Evolutionary conservation across 176 grass and related monocot species (phyloP), one percentile per base, ranked within the genome.

Genomic region (Lolium multiflorum): DNA sequence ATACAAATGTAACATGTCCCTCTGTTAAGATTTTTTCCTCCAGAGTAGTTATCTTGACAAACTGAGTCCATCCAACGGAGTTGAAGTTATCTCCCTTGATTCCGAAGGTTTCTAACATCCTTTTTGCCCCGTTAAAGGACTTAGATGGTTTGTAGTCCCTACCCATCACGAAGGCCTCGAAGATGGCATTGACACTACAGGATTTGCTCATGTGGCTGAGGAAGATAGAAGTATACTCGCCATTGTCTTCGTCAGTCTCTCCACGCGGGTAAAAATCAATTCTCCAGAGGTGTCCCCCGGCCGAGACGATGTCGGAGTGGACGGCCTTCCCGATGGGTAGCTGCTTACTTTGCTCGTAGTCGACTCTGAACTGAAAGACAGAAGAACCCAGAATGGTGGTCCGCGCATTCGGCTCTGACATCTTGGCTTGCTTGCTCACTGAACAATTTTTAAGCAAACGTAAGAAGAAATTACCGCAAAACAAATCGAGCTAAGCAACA

Each of bases 371-470:
- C 5, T 48, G 21, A 21, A 47, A 24, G 35, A 31, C 35, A 1
- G 22, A 17, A 51, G 46, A 74, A 3, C 22, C 46, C 4, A 51
- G 0, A 9, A 15, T 16, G 71, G 22, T 28, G 22, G 46, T 50
- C 71, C 7, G 13, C 47, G 46, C 47, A 13, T 26, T 22, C 22
- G 71, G 3, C 46, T 16, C 71, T 28, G 46, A 13, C 46, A 51
- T 74, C 71, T 74, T 50, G 48, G 47, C 46, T 51, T 22, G 71
- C 12, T 74, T 73, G 71, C 6, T 73, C 71, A 49, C 71, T 48
- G 22, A 28, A 74, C 12, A 15, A 22, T 3, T 5, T 46, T 1
- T 44, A 44, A 71, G 68, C 38, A 44, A 44, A 71, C 11, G 9
- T 18, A n/a, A 41, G 15, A 35, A 37, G 14, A 17, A 67, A 67